Evolutionary conservation across 2,329 filamentous ascomycete species (phyloP).

Genomic region (Xylaria digitata): DNA sequence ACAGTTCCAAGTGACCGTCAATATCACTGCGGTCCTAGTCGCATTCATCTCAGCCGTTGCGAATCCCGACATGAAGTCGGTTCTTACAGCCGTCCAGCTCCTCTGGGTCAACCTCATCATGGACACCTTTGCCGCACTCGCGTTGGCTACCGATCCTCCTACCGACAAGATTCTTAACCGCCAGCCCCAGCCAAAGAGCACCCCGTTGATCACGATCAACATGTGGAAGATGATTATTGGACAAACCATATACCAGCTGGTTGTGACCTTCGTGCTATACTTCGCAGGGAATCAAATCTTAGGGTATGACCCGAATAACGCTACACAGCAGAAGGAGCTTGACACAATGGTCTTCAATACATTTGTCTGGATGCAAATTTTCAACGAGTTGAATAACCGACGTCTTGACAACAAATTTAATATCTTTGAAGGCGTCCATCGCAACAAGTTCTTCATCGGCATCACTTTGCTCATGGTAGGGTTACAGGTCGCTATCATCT

Average conservation of each 20-base stretch:
- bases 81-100: constrained; percentile 74
- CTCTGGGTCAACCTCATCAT: constrained; percentile 78
- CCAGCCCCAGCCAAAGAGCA: constrained; percentile 68
- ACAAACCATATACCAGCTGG: constrained; percentile 70
- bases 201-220: constrained; percentile 76
- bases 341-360: constrained; percentile 75
- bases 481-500: constrained; percentile 67
- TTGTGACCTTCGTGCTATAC: constrained; percentile 69
- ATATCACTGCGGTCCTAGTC: constrained; percentile 74
- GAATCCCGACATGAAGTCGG: constrained; percentile 64
- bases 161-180: constrained; percentile 67
- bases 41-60: constrained; percentile 73
- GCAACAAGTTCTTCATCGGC: constrained; percentile 67
- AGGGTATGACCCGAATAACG: constrained; percentile 56
- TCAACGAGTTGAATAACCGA: constrained; percentile 75
- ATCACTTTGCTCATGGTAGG: constrained; percentile 69
- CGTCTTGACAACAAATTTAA: constrained; percentile 72
- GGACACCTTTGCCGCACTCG: constrained; percentile 75
- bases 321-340: constrained; percentile 57
- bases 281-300: constrained; percentile 70
- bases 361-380: constrained; percentile 79
- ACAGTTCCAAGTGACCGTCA: constrained; percentile 75
- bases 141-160: constrained; percentile 72
- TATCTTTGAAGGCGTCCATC: constrained; percentile 67
- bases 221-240: constrained; percentile 77